Evolutionary conservation across 306 rosid genomes (phyloP).

Genomic region (Echinosophora koreensis): DNA sequence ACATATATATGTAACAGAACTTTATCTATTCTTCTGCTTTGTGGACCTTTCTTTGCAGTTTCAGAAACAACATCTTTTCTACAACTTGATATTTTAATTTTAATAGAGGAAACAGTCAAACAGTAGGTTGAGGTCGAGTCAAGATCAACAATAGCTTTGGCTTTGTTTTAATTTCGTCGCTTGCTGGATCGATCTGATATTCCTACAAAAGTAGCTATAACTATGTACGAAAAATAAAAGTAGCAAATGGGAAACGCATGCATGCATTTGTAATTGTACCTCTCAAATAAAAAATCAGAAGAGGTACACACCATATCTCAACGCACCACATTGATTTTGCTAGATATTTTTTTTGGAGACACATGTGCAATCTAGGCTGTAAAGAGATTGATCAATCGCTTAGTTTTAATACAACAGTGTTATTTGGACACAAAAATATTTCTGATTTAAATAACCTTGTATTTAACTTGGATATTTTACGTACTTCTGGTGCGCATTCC

Average conservation of each 20-base stretch:
- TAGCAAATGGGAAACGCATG: neutral
- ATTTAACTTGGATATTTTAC: slow-evolving; percentile 18
- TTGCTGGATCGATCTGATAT: neutral
- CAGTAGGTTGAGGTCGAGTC: neutral
- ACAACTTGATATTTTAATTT: slow-evolving; percentile 25
- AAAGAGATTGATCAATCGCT: slow-evolving; percentile 11
- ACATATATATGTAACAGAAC: neutral
- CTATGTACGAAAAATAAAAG: too few species aligned
- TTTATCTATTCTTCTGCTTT: neutral
- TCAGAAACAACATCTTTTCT: neutral
- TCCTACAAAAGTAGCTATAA: neutral
- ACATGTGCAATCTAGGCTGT: slow-evolving; percentile 39
- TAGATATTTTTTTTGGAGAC: neutral
- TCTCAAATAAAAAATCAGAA: slow-evolving; percentile 11
- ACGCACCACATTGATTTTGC: neutral
- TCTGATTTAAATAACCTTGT: neutral
- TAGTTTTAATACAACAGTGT: neutral
- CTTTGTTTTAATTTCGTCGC: neutral
- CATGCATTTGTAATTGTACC: neutral
- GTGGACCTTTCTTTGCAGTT: slow-evolving; percentile 1
- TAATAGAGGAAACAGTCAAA: neutral
- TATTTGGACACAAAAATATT: too few species aligned
- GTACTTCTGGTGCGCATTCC: neutral
- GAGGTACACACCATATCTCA: neutral
- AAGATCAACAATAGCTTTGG: neutral